Conservation (phyloP, 1,284 basidiomycete genomes). For the Cutaneotrichosporon mucoides region DNA sequence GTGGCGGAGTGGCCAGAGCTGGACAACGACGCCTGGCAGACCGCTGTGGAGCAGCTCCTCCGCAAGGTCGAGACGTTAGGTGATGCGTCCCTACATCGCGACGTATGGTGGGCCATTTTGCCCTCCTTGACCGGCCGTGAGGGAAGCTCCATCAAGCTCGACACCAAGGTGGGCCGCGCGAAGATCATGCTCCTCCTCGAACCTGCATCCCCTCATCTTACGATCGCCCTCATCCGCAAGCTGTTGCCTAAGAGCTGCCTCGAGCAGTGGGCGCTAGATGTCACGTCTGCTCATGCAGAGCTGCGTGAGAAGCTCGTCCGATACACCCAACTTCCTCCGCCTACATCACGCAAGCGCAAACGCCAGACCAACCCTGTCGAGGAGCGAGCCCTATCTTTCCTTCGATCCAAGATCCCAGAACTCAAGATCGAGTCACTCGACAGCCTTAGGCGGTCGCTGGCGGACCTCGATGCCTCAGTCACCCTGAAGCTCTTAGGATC, state of each 20-base stretch:
- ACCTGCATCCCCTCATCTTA: background rate
- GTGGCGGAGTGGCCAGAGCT: constrained; percentile 10
- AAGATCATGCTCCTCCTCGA: constrained; percentile 10
- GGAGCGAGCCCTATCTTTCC: background rate
- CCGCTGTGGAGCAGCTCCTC: constrained; percentile 10
- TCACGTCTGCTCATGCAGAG: constrained; percentile 1
- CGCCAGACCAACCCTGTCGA: constrained; percentile 3
- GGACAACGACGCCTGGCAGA: constrained; percentile 9
- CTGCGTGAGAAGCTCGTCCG: constrained; percentile 7
- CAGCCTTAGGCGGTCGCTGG: constrained; percentile 1
- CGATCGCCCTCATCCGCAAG: background rate
- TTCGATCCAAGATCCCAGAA: constrained; percentile 10
- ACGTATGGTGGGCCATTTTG: constrained; percentile 28
- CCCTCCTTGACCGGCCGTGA: background rate
- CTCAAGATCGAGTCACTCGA: constrained; percentile 7
- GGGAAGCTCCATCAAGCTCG: background rate
- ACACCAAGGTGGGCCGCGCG: background rate
- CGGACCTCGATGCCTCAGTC: constrained; percentile 2
- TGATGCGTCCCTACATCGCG: constrained; percentile 11
- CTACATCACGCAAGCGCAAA: constrained; percentile 17
- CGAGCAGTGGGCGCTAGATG: constrained; percentile 2
- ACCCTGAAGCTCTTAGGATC: constrained; percentile 8
- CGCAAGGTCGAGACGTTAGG: constrained; percentile 8
- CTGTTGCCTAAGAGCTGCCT: background rate
- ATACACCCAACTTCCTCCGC: constrained; percentile 4